phyloP scores from a whole-genome alignment of 768 basidiomycete species.

The Macrolepiota fuliginosa region DNA sequence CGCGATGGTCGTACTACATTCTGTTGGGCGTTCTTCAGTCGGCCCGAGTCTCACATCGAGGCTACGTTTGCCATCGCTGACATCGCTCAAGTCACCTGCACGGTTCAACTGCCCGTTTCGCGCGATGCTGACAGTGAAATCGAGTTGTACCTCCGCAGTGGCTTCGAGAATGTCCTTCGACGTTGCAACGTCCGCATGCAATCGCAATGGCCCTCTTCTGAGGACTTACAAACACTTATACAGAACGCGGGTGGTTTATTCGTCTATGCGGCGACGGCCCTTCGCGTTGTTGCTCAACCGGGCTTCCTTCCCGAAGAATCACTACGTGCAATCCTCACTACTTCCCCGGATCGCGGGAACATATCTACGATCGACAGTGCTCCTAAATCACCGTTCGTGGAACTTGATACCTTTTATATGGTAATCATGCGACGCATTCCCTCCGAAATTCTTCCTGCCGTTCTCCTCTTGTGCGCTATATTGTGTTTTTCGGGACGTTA shows the following conservation, averaged over 20 bases:
- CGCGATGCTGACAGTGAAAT: no score
- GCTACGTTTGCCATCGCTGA: no score
- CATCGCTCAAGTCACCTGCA: no score
- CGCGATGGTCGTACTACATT: neutral
- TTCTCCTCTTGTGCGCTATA: neutral
- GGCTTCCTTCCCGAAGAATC: neutral
- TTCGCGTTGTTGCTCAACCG: neutral
- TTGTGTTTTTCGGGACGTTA: neutral
- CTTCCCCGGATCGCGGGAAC: neutral
- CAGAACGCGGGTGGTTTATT: neutral
- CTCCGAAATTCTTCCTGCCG: neutral
- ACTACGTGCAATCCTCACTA: neutral
- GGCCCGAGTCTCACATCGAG: neutral
- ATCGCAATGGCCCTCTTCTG: neutral
- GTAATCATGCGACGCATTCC: neutral
- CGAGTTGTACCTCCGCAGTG: neutral
- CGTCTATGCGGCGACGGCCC: neutral
- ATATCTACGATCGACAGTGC: neutral
- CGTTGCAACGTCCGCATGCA: neutral
- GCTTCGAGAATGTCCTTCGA: neutral
- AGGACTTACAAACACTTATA: neutral
- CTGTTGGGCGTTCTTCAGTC: slow-evolving; percentile 4
- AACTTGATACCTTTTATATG: neutral
- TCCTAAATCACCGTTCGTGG: neutral
- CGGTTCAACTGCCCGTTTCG: no score